These are phyloP conservation scores for Ganoderma boninense DNA, from an alignment of 1,284 basidiomycete species.

Conservation along the genomic window DNA sequence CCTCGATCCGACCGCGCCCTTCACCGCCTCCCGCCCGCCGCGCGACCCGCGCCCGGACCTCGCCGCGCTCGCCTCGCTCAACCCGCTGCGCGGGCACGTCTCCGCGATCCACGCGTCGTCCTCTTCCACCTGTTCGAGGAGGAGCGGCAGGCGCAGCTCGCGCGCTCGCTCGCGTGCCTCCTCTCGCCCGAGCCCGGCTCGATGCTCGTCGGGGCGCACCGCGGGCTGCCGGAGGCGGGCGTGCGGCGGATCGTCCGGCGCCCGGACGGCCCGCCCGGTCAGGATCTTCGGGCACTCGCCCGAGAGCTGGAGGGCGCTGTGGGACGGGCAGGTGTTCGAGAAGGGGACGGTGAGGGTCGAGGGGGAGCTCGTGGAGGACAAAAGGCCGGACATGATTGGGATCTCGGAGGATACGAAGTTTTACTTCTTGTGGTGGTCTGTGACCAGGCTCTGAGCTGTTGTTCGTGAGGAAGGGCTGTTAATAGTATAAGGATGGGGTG, in stretches of 20 bases:
- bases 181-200: conserved; percentile 45
- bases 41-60: conserved; percentile 41
- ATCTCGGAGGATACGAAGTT: neutral
- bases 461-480: no score
- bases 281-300: conserved; percentile 43
- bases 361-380: conserved; percentile 28
- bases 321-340: conserved; percentile 51
- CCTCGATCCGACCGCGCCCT: conserved; percentile 39
- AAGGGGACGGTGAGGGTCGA: conserved; percentile 47
- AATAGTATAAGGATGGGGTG: no score
- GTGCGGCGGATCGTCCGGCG: neutral
- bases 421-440: conserved; percentile 6
- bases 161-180: conserved; percentile 46
- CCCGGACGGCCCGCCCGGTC: neutral
- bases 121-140: conserved; percentile 57
- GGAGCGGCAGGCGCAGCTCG: conserved; percentile 49
- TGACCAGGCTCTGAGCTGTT: conserved; percentile 5
- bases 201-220: conserved; percentile 44
- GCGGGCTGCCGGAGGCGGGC: conserved; percentile 28
- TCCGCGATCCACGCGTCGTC: conserved; percentile 53
- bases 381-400: neutral
- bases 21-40: conserved; percentile 16
- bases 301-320: conserved; percentile 51
- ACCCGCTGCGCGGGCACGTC: conserved; percentile 49
- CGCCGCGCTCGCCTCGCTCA: conserved; percentile 45